A percentile compares a stretch with the other conserved stretches of the same genome.
Evolutionary conservation across 225 moss, liverwort and hornwort species (phyloP).

Genomic region (Marchantia paleacea): DNA sequence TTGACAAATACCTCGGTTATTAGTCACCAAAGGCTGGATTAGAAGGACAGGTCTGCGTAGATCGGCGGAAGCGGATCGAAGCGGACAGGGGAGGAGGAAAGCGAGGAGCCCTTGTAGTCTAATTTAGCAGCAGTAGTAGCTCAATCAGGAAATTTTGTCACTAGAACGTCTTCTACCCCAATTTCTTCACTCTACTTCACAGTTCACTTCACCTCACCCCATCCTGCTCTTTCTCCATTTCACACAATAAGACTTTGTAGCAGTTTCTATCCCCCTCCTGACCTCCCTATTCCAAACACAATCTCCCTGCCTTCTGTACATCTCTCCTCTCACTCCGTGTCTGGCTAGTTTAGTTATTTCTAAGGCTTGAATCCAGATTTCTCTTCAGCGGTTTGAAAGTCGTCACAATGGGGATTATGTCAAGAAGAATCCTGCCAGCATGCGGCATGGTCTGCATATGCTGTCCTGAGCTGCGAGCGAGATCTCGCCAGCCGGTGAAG

Average conservation of each 20-base stretch:
- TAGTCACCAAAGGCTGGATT: conserved; percentile 6
- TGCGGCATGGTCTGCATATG: conserved; percentile 83
- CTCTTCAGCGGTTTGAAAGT: not conserved
- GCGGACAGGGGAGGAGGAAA: conserved; percentile 5
- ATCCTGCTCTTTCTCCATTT: not conserved
- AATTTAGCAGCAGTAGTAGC: not conserved
- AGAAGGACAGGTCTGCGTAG: conserved; percentile 7
- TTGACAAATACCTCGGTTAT: not conserved
- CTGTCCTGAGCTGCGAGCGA: conserved; percentile 80
- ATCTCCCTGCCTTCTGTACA: not conserved
- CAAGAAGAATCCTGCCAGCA: conserved; percentile 74
- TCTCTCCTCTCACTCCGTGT: not conserved
- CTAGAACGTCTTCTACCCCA: not conserved
- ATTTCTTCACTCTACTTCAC: not conserved
- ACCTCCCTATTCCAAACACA: not conserved
- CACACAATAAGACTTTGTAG: not conserved
- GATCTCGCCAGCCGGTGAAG: conserved; percentile 94
- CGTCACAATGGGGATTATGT: conserved; percentile 72
- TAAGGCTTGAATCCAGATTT: conserved; percentile 1
- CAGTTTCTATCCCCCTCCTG: not conserved
- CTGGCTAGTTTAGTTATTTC: not conserved
- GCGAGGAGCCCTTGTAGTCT: conserved; percentile 1
- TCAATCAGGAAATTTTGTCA: not conserved
- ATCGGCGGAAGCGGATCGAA: conserved; percentile 15
- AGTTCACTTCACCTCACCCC: not conserved